phyloP scores from a whole-genome alignment of 1,284 basidiomycete species.

The Pseudozyma hubeiensis region DNA sequence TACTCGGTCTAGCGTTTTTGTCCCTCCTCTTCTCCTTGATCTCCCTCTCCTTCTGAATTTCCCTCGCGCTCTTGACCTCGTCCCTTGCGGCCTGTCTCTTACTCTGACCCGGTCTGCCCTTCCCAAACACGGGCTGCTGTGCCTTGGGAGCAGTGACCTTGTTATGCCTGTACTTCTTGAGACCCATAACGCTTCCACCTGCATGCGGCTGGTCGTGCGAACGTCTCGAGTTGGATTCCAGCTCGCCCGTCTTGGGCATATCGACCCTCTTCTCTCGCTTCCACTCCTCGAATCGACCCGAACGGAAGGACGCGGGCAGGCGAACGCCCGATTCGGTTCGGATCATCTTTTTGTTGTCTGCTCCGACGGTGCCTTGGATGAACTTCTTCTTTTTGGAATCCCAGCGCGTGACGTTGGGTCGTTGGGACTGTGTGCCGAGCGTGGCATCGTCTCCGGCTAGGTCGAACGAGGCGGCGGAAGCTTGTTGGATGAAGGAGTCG shows the following conservation, averaged over 20 bases:
- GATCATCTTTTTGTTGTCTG: constrained; percentile 94
- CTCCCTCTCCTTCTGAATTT: constrained; percentile 62
- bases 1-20: constrained; percentile 64
- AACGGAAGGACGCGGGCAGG: constrained; percentile 92
- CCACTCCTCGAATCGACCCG: constrained; percentile 96
- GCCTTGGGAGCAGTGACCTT: constrained; percentile 53
- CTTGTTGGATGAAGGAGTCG: constrained; percentile 85
- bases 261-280: constrained; percentile 79
- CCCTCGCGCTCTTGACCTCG: constrained; percentile 57
- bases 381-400: constrained; percentile 98
- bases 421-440: constrained; percentile 59
- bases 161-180: constrained; percentile 53
- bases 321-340: constrained; percentile 90
- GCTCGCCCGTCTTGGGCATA: constrained; percentile 85
- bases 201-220: constrained; percentile 10
- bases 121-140: constrained; percentile 31
- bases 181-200: constrained; percentile 71
- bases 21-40: constrained; percentile 52
- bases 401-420: constrained; percentile 78
- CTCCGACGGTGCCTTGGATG: constrained; percentile 82
- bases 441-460: constrained; percentile 78
- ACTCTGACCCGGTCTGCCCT: constrained; percentile 47
- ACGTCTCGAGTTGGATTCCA: constrained; percentile 70
- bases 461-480: constrained; percentile 82
- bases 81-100: constrained; percentile 45